These are phyloP conservation scores for Eucalyptus pauciflora DNA, from an alignment of 345 rosid genomes.

Conservation along the genomic window DNA sequence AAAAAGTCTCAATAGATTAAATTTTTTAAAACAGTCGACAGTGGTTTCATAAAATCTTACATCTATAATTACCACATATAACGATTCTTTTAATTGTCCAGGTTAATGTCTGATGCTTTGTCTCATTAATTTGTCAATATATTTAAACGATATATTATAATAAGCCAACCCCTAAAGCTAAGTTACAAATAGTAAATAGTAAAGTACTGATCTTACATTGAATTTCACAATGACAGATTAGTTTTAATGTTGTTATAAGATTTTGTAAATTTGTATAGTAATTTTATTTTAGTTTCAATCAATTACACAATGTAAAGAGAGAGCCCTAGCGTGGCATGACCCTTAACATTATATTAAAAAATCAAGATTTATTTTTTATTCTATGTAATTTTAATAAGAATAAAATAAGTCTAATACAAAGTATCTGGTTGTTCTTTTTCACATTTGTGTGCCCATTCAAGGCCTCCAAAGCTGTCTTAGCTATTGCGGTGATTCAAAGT, in stretches of 20 bases:
- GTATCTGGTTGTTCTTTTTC: background rate
- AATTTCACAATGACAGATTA: background rate
- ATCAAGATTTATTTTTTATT: background rate
- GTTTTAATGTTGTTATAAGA: background rate
- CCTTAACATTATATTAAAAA: background rate
- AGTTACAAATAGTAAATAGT: background rate
- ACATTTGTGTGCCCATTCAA: slow-evolving; percentile 26
- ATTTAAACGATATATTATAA: background rate
- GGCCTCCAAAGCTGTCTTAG: slow-evolving; percentile 33
- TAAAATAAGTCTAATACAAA: background rate
- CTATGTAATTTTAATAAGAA: background rate
- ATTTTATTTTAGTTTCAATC: background rate
- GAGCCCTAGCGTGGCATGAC: background rate
- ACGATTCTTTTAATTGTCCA: background rate
- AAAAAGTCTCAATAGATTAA: too few relatives aligned
- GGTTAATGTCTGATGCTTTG: background rate
- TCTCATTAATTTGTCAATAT: background rate
- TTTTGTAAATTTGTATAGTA: background rate
- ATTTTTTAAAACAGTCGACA: too few relatives aligned
- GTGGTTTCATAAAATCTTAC: too few relatives aligned
- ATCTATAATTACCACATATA: background rate
- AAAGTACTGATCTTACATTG: background rate
- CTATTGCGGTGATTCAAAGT: slow-evolving; percentile 36
- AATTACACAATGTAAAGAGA: background rate
- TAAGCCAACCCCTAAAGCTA: background rate